phyloP scores from a whole-genome alignment of 441 rosid species.

The Viola pubescens region DNA sequence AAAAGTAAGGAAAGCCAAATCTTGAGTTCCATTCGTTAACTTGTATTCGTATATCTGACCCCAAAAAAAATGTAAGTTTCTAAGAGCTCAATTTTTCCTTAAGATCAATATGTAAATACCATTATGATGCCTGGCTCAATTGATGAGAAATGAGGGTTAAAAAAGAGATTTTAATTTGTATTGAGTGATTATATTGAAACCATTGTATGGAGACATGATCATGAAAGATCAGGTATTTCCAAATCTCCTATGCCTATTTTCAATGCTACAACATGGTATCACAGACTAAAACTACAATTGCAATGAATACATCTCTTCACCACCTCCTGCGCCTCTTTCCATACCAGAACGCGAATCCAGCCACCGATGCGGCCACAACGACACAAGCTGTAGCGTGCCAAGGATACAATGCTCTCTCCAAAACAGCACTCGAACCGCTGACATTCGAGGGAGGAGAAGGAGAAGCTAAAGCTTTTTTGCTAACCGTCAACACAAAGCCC shows the following conservation, averaged over 20 bases:
- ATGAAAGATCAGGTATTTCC: neutral
- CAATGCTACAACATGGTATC: conserved; percentile 18
- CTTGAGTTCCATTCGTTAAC: no score
- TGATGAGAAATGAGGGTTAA: no score
- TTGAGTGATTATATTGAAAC: neutral
- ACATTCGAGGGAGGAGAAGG: conserved; percentile 2
- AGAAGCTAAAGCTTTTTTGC: conserved; percentile 30
- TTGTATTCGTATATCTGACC: no score
- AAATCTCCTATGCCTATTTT: conserved; percentile 11
- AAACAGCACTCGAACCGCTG: conserved; percentile 26
- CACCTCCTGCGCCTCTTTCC: conserved; percentile 82
- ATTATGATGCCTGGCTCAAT: no score
- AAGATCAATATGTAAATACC: no score
- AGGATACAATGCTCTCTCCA: conserved; percentile 42
- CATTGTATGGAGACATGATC: neutral
- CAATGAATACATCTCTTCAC: conserved; percentile 27
- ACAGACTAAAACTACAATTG: conserved; percentile 1
- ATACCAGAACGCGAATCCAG: conserved; percentile 84
- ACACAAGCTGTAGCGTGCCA: conserved; percentile 75
- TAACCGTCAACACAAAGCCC: conserved; percentile 47
- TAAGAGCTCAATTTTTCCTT: no score
- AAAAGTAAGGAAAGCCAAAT: no score
- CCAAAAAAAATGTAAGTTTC: no score
- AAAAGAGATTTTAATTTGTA: neutral
- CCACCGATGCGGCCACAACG: conserved; percentile 63